These are phyloP conservation scores for Lachancea thermotolerans DNA, from an alignment of 805 yeast genomes.

Conservation along the genomic window DNA sequence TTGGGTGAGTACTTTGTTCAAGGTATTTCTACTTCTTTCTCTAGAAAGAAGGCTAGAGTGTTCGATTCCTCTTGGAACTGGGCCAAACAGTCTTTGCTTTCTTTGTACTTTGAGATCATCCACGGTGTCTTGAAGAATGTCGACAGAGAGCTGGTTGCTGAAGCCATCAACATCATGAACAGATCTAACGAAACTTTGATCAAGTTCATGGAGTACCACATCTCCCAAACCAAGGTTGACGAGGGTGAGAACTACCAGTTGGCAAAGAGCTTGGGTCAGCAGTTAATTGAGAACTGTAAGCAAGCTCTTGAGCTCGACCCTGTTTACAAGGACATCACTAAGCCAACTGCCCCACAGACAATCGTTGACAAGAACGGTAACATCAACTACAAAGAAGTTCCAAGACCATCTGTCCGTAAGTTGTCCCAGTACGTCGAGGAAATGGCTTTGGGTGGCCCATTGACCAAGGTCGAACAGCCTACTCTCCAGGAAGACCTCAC, in stretches of 20 bases:
- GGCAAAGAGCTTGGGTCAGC: slow-evolving; percentile 85
- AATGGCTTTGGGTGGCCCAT: slow-evolving; percentile 91
- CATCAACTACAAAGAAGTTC: slow-evolving; percentile 73
- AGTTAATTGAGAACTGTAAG: slow-evolving; percentile 90
- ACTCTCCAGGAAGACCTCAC: slow-evolving; percentile 80
- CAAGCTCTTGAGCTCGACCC: slow-evolving; percentile 78
- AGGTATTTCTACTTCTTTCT: slow-evolving; percentile 86
- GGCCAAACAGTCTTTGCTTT: slow-evolving; percentile 96
- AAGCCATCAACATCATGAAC: slow-evolving; percentile 96
- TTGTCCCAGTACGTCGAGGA: slow-evolving; percentile 91
- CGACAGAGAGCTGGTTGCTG: slow-evolving; percentile 93
- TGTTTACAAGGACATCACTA: slow-evolving; percentile 89
- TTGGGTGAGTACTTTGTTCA: slow-evolving; percentile 90
- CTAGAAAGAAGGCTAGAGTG: slow-evolving; percentile 87
- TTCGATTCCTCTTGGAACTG: slow-evolving; percentile 99
- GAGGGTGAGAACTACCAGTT: slow-evolving; percentile 91
- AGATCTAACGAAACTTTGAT: slow-evolving; percentile 89
- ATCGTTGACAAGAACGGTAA: slow-evolving; percentile 83
- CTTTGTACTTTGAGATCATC: slow-evolving; percentile 91
- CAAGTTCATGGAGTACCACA: slow-evolving; percentile 89
- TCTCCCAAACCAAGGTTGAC: slow-evolving; percentile 53
- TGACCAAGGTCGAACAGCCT: slow-evolving; percentile 63
- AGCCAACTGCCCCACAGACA: slow-evolving; percentile 94
- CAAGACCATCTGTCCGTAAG: slow-evolving; percentile 87
- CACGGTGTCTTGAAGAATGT: slow-evolving; percentile 87